Percentiles rank a stretch among this genome's conserved stretches.
Conservation (phyloP, 305 asterid species). For the Euphrasia arctica region DNA sequence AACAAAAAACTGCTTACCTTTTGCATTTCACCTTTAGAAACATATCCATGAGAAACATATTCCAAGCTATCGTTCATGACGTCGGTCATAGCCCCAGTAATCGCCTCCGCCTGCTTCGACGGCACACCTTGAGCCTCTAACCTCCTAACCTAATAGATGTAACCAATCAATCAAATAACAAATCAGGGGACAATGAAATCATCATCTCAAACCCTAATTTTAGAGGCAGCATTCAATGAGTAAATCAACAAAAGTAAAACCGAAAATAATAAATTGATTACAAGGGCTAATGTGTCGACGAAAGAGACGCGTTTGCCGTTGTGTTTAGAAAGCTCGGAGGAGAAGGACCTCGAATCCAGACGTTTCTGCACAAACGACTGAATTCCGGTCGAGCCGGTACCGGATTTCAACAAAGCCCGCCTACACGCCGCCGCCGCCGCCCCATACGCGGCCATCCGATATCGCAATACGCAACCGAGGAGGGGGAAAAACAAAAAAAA, state of each 20-base stretch:
- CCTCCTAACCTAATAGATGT: constrained; percentile 57
- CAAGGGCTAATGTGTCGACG: constrained; percentile 46
- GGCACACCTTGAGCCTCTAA: constrained; percentile 84
- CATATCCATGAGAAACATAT: constrained; percentile 65
- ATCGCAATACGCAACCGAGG: neutral
- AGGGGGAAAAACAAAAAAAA: neutral
- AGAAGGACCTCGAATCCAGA: constrained; percentile 35
- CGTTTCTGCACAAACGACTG: constrained; percentile 26
- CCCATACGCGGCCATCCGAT: constrained; percentile 45
- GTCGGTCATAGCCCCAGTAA: constrained; percentile 69
- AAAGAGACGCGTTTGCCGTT: constrained; percentile 42
- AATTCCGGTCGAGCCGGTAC: constrained; percentile 30
- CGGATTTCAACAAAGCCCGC: constrained; percentile 39
- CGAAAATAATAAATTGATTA: constrained; percentile 2
- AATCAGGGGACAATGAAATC: neutral
- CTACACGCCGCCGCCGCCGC: constrained; percentile 58
- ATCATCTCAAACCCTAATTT: constrained; percentile 5
- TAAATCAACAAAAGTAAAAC: neutral
- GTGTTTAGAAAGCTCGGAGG: constrained; percentile 52
- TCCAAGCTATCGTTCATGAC: constrained; percentile 76
- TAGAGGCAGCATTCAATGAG: neutral
- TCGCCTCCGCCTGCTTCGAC: constrained; percentile 84
- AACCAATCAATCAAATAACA: neutral
- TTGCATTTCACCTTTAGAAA: constrained; percentile 78
- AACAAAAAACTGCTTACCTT: constrained; percentile 32